phyloP scores from a whole-genome alignment of 2,329 filamentous ascomycete genomes.

The Lithohypha guttulata region DNA sequence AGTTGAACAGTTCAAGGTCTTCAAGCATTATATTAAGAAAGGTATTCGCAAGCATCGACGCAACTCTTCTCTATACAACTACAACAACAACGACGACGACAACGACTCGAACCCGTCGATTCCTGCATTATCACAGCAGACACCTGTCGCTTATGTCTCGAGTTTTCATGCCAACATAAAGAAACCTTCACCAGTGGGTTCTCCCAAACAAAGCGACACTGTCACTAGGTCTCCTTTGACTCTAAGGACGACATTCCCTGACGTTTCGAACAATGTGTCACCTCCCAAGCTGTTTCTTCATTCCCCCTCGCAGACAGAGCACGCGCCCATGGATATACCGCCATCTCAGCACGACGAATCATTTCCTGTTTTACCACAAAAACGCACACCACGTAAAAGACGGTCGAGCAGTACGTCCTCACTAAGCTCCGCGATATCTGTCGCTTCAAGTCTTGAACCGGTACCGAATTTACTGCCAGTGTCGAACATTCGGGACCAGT shows the following conservation, averaged over 20 bases:
- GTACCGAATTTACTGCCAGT: constrained; percentile 19
- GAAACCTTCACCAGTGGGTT: background rate
- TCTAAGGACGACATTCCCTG: background rate
- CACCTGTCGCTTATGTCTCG: constrained; percentile 3
- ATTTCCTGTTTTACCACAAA: background rate
- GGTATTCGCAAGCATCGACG: constrained; percentile 16
- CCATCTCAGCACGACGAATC: background rate
- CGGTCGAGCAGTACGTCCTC: constrained; percentile 23
- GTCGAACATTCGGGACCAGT: constrained; percentile 10
- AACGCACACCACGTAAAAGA: constrained; percentile 3
- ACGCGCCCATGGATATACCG: background rate
- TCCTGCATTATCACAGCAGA: background rate
- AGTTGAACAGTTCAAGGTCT: constrained; percentile 20
- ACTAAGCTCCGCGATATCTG: constrained; percentile 31
- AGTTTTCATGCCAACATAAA: constrained; percentile 5
- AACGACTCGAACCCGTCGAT: no score
- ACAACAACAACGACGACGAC: no score
- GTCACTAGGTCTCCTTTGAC: background rate
- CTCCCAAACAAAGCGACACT: background rate
- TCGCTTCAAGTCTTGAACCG: constrained; percentile 29
- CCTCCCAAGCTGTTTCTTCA: background rate
- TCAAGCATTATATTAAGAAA: constrained; percentile 22
- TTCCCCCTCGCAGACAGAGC: constrained; percentile 1
- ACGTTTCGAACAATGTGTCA: background rate
- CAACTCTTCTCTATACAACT: background rate